A percentile compares a stretch with the other conserved stretches of the same genome.
Evolutionary conservation across 2,329 filamentous ascomycete species (phyloP).

Genomic region (Stagonosporopsis vannaccii): DNA sequence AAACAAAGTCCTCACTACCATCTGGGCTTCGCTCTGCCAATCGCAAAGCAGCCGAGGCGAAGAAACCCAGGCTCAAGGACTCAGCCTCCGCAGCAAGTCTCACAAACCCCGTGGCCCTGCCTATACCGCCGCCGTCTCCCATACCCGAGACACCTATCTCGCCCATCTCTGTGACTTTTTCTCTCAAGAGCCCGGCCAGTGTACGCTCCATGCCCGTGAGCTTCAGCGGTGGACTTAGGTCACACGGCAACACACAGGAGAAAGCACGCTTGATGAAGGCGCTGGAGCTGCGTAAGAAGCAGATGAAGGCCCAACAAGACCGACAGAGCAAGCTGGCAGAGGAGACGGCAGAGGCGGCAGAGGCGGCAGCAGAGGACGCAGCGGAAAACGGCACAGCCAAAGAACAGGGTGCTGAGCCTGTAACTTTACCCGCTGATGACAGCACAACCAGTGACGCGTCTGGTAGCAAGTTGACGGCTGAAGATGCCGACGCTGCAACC

Average conservation of each 20-base stretch:
- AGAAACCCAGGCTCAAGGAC: slow-evolving; percentile 45
- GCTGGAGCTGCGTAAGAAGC: slow-evolving; percentile 86
- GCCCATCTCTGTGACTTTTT: slow-evolving; percentile 49
- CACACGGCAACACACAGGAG: slow-evolving; percentile 77
- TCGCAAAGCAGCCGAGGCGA: slow-evolving; percentile 39
- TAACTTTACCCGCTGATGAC: not conserved
- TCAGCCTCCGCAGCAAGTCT: slow-evolving; percentile 32
- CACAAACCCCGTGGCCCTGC: slow-evolving; percentile 42
- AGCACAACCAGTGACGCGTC: slow-evolving; percentile 9
- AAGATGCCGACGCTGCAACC: not conserved
- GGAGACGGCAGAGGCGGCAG: not conserved
- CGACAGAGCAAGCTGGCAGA: slow-evolving; percentile 34
- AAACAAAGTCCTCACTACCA: slow-evolving; percentile 81
- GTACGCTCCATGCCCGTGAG: slow-evolving; percentile 55
- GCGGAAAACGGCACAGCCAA: slow-evolving; percentile 13
- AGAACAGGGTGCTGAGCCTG: slow-evolving; percentile 5
- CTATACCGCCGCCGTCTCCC: slow-evolving; percentile 44
- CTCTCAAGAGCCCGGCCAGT: slow-evolving; percentile 49
- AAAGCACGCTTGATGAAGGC: slow-evolving; percentile 95
- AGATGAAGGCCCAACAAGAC: slow-evolving; percentile 59
- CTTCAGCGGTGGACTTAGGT: slow-evolving; percentile 47
- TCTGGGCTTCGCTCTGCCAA: slow-evolving; percentile 71
- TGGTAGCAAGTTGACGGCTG: slow-evolving; percentile 5
- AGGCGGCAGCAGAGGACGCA: slow-evolving; percentile 13
- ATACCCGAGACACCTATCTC: slow-evolving; percentile 44